Evolutionary conservation across 2,329 filamentous ascomycete genomes (phyloP).

Genomic region (Beauveria medogensis): DNA sequence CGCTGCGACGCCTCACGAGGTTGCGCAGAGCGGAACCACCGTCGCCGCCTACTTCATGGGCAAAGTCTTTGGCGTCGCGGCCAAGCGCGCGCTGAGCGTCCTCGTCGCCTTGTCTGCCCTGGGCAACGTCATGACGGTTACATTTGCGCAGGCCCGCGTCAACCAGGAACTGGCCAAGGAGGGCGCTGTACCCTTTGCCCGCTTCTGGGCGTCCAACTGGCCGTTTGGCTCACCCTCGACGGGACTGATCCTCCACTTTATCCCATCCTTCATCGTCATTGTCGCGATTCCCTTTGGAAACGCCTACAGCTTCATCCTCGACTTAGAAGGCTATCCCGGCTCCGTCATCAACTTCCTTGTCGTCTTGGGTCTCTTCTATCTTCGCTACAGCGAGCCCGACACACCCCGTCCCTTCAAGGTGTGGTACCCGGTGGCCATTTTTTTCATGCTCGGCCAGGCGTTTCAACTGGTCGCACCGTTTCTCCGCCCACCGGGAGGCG

Average conservation of each 20-base stretch:
- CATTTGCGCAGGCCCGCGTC: slow-evolving; percentile 14
- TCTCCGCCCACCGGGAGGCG: slow-evolving; percentile 14
- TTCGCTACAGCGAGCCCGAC: slow-evolving; percentile 14
- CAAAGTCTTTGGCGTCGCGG: slow-evolving; percentile 13
- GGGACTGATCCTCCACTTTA: slow-evolving; percentile 14
- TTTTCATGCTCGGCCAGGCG: slow-evolving; percentile 16
- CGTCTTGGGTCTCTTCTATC: slow-evolving; percentile 14
- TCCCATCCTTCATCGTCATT: slow-evolving; percentile 15
- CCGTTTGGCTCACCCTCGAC: slow-evolving; percentile 14
- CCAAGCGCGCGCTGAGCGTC: slow-evolving; percentile 14
- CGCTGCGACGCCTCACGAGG: slow-evolving; percentile 12
- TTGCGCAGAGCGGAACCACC: slow-evolving; percentile 14
- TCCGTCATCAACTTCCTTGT: slow-evolving; percentile 15
- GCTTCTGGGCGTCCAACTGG: slow-evolving; percentile 15
- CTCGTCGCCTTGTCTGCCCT: slow-evolving; percentile 15
- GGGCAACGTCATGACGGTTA: slow-evolving; percentile 15
- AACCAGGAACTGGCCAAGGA: slow-evolving; percentile 16
- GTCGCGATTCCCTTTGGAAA: slow-evolving; percentile 17
- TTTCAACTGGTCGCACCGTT: slow-evolving; percentile 18
- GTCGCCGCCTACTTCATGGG: slow-evolving; percentile 16
- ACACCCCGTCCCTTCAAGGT: slow-evolving; percentile 16
- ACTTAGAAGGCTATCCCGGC: slow-evolving; percentile 13
- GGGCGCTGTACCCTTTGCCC: slow-evolving; percentile 13
- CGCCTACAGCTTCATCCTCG: slow-evolving; percentile 15
- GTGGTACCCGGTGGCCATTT: slow-evolving; percentile 15